Percentiles rank a stretch among this genome's conserved stretches.
These are phyloP conservation scores for Hygrophorus pudorinus DNA, from an alignment of 768 basidiomycete genomes.

Conservation along the genomic window DNA sequence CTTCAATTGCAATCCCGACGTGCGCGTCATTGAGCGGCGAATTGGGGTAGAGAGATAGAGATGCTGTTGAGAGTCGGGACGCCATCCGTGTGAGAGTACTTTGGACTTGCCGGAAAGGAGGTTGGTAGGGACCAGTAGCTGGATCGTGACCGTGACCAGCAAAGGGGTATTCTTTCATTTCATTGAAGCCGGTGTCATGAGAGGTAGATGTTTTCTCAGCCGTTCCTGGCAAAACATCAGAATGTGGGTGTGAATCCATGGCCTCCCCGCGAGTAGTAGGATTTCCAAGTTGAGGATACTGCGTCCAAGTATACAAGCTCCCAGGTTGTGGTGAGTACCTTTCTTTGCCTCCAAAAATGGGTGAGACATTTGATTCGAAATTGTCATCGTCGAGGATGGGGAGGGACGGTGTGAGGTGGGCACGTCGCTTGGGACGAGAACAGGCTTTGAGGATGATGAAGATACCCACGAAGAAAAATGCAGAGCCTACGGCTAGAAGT, in stretches of 20 bases:
- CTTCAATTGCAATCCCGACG: conserved; percentile 26
- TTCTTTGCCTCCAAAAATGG: conserved; percentile 73
- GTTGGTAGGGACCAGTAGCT: conserved; percentile 13
- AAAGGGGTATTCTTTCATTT: conserved; percentile 14
- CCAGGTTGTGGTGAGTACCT: conserved; percentile 34
- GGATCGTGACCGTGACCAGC: conserved; percentile 15
- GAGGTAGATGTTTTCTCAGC: too few relatives aligned
- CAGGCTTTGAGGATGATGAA: conserved; percentile 39
- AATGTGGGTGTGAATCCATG: too few relatives aligned
- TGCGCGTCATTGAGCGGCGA: conserved; percentile 26
- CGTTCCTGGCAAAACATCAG: too few relatives aligned
- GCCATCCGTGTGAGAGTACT: conserved; percentile 26
- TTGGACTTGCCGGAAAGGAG: conserved; percentile 30
- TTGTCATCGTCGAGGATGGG: conserved; percentile 50
- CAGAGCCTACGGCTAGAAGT: conserved; percentile 42
- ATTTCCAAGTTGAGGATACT: conserved; percentile 33
- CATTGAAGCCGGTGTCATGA: neutral
- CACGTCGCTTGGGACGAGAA: conserved; percentile 38
- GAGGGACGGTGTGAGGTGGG: conserved; percentile 63
- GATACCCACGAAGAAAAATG: conserved; percentile 36
- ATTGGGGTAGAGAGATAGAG: conserved; percentile 37
- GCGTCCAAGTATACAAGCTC: conserved; percentile 48
- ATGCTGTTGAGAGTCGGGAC: conserved; percentile 31
- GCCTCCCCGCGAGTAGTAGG: too few relatives aligned
- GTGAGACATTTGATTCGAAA: conserved; percentile 47